Conservation (phyloP, 1,139 yeast species). For the Yamadazyma trypodendri region DNA sequence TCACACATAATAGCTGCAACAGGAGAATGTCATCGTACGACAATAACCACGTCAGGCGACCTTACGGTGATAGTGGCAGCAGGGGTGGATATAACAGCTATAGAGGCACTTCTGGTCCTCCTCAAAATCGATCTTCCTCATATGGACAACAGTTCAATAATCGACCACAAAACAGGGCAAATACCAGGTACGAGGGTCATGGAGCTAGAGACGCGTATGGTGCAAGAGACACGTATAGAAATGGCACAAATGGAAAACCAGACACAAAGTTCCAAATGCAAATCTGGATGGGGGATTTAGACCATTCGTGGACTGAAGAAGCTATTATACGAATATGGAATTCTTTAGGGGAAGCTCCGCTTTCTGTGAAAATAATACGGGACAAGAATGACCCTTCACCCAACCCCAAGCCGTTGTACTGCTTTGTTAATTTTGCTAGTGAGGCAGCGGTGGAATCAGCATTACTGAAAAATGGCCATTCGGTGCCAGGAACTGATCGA, state of each 20-base stretch:
- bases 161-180: slow-evolving; percentile 1
- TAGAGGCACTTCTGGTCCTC: not conserved
- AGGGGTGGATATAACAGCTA: not conserved
- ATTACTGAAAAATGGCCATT: slow-evolving; percentile 63
- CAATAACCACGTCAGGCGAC: not conserved
- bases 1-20: not conserved
- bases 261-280: slow-evolving; percentile 18
- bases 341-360: slow-evolving; percentile 36
- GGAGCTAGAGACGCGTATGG: not conserved
- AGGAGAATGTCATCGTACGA: not conserved
- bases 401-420: slow-evolving; percentile 44
- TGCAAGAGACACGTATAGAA: not conserved
- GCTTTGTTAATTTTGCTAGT: slow-evolving; percentile 78
- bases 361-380: slow-evolving; percentile 34
- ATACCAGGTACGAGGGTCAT: not conserved
- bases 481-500: slow-evolving; percentile 59
- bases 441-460: slow-evolving; percentile 73
- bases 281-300: slow-evolving; percentile 95
- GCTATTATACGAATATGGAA: slow-evolving; percentile 68
- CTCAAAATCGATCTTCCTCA: not conserved
- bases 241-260: not conserved
- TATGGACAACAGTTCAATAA: not conserved
- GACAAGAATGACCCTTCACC: slow-evolving; percentile 28
- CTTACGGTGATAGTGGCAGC: not conserved
- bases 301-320: slow-evolving; percentile 79